phyloP scores from a whole-genome alignment of 2,329 filamentous ascomycete genomes.

The Colletotrichum sublineola region DNA sequence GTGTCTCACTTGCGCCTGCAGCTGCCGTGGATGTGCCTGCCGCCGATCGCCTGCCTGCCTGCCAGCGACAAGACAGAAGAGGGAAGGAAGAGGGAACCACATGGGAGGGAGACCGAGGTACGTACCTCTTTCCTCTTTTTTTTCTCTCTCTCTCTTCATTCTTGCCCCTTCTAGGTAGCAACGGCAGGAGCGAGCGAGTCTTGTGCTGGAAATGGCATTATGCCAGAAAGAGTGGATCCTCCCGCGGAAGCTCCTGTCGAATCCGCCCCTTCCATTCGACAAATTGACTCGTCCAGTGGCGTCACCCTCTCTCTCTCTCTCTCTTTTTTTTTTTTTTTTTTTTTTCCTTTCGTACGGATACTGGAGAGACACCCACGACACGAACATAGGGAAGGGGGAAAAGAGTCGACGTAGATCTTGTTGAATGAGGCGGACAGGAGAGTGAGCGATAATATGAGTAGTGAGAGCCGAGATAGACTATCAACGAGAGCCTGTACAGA shows the following conservation, averaged over 20 bases:
- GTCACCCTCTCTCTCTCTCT: too few relatives aligned
- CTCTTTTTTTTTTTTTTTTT: too few relatives aligned
- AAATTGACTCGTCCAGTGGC: neutral
- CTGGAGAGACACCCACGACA: too few relatives aligned
- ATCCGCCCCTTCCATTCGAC: neutral
- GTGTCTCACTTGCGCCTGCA: neutral
- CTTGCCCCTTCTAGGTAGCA: neutral
- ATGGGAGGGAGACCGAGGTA: neutral
- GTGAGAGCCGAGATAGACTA: too few relatives aligned
- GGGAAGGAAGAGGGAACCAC: conserved; percentile 9
- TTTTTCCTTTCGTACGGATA: too few relatives aligned
- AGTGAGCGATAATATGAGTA: neutral
- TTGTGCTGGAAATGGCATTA: conserved; percentile 24
- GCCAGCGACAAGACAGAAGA: conserved; percentile 5
- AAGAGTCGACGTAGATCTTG: neutral
- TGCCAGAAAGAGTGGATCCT: conserved; percentile 27
- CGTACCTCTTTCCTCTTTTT: conserved; percentile 8
- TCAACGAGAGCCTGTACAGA: neutral
- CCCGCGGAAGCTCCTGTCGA: conserved; percentile 28
- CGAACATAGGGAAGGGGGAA: too few relatives aligned
- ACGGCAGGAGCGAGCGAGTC: too few relatives aligned
- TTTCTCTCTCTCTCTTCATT: neutral
- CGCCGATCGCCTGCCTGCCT: neutral
- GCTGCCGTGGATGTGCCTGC: neutral
- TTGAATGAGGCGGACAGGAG: neutral